Conservation (phyloP, 2,329 filamentous ascomycete species). For the Trichoderma afroharzianum region DNA sequence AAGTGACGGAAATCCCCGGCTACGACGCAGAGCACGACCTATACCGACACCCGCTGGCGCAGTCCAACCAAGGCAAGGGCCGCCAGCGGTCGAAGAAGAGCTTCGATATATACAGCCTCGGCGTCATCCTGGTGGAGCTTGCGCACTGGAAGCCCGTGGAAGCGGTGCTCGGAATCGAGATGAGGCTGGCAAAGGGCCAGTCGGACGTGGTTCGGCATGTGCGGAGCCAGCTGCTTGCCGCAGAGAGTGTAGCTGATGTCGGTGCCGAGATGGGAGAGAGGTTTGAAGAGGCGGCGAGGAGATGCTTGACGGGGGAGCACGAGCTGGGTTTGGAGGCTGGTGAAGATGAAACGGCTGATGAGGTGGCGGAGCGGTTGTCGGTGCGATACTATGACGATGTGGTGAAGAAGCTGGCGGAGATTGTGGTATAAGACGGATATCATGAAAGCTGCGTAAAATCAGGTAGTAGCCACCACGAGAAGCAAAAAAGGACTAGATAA, state of each 20-base stretch:
- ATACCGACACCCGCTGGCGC: constrained; percentile 47
- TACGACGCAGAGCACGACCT: constrained; percentile 45
- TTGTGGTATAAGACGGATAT: constrained; percentile 29
- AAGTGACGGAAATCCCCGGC: constrained; percentile 47
- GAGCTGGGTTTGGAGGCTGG: constrained; percentile 35
- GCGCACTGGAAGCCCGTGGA: constrained; percentile 51
- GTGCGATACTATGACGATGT: constrained; percentile 43
- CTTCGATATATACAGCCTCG: constrained; percentile 52
- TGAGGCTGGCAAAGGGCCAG: constrained; percentile 32
- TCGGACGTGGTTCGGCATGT: constrained; percentile 38
- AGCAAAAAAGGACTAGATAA: background rate
- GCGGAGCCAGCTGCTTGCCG: constrained; percentile 30
- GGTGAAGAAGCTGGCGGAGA: constrained; percentile 39
- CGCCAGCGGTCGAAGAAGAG: constrained; percentile 43
- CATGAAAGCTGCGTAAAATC: background rate
- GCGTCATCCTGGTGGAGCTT: constrained; percentile 50
- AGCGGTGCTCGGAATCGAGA: constrained; percentile 38
- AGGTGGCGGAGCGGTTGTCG: constrained; percentile 38
- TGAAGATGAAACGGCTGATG: constrained; percentile 41
- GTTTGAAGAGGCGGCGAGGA: constrained; percentile 37
- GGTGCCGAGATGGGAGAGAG: constrained; percentile 39
- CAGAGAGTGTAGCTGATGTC: constrained; percentile 31
- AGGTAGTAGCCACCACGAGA: background rate
- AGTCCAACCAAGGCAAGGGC: constrained; percentile 33
- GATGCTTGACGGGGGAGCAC: constrained; percentile 36